Percentiles rank a stretch among this genome's conserved stretches.
phyloP scores from a whole-genome alignment of 805 yeast species.

The Saturnispora kantuleensis region DNA sequence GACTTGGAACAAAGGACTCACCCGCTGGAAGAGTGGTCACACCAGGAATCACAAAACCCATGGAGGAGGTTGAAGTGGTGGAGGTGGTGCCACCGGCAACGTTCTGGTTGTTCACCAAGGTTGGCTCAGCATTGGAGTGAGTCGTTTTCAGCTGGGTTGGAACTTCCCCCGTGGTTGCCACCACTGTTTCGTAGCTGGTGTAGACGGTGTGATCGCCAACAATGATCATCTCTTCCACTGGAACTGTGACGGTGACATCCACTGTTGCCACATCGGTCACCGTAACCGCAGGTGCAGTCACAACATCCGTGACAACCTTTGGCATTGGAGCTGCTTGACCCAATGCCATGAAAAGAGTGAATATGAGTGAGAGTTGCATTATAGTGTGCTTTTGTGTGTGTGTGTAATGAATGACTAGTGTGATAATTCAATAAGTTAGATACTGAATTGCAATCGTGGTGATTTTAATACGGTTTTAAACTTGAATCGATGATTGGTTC shows the following conservation, averaged over 20 bases:
- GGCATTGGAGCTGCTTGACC: slow-evolving; percentile 15
- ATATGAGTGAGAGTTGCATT: slow-evolving; percentile 7
- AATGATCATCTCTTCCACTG: slow-evolving; percentile 26
- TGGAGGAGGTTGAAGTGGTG: neutral
- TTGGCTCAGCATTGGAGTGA: slow-evolving; percentile 30
- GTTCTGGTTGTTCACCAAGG: slow-evolving; percentile 6
- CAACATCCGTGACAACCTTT: slow-evolving; percentile 16
- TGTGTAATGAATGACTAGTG: neutral
- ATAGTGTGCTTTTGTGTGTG: neutral
- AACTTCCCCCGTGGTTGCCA: neutral
- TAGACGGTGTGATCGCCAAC: slow-evolving; percentile 13
- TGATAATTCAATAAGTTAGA: neutral
- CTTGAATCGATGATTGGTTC: too few species aligned
- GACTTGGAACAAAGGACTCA: slow-evolving; percentile 9
- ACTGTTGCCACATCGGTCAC: slow-evolving; percentile 14
- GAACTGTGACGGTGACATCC: slow-evolving; percentile 5
- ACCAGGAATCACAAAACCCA: neutral
- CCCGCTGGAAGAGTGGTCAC: slow-evolving; percentile 11
- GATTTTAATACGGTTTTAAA: neutral
- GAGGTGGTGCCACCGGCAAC: slow-evolving; percentile 4
- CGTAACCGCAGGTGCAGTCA: slow-evolving; percentile 18
- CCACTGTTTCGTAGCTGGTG: slow-evolving; percentile 1
- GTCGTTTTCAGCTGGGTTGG: slow-evolving; percentile 32
- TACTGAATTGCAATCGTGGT: neutral
- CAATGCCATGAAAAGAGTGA: slow-evolving; percentile 5